Evolutionary conservation across 78 protist species (phyloP), one percentile per base, ranked within the genome.

Genomic region (Tieghemostelium lacteum): DNA sequence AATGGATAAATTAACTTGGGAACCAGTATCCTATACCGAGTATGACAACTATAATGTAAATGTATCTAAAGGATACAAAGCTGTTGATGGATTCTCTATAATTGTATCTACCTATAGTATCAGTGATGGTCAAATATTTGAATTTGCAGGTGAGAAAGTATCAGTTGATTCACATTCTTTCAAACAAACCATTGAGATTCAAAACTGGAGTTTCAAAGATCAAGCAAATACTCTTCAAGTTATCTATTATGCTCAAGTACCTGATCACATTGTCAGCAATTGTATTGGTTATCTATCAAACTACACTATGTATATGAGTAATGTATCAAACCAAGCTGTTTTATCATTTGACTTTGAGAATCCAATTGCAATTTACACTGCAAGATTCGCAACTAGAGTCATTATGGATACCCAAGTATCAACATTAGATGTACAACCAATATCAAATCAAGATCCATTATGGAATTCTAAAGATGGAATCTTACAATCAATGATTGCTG

Each of bases 301-400:
- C 12, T 10, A n/a, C 28, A 64, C 71, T 34, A 2, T 36, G 28
- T 12, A 37, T 36, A 22, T 37, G 4, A n/a, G 37, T 31, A 19
- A 26, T 12, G 33, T 1, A 36, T 37, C 24, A 19, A n/a, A n/a
- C n/a, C 54, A 24, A 36, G 4, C 40, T 34, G 39, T 64, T 3
- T 5, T 64, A 20, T 4, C 71, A 6, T 64, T 19, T 64, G 71
- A 64, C 12, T 14, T 64, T 31, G 50, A 64, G n/a, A 64, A 31
- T n/a, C 33, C 33, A 3, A 6, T 6, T 14, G 20, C 49, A 2
- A 17, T 64, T 1, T 64, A 37, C n/a, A 64, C 71, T 37, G 71
- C 37, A 19, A 3, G 71, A 37, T 64, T 64, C 49, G 37, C 52
- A 19, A 64, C 40, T 10, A 64, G 71, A 64, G 37, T 64, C 37